phyloP scores from a whole-genome alignment of 169 alveolate genomes.

The Eimeria falciformis region DNA sequence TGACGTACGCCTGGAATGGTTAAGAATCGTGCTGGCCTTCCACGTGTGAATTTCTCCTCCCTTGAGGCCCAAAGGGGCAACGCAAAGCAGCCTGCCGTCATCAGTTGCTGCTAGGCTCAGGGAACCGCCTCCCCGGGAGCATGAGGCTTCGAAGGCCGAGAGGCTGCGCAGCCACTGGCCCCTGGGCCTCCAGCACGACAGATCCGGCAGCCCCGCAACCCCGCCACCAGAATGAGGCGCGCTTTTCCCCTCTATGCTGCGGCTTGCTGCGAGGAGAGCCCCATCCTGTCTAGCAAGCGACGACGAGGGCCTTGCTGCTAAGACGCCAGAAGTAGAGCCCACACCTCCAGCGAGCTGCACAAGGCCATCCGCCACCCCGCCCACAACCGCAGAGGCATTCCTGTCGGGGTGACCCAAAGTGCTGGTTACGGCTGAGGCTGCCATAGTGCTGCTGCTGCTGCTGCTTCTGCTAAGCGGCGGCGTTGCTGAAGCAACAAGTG shows the following conservation, averaged over 20 bases:
- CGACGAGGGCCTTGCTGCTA: not conserved
- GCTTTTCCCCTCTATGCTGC: not conserved
- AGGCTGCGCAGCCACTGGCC: slow-evolving; percentile 31
- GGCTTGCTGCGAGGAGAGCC: not conserved
- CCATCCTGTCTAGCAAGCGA: not conserved
- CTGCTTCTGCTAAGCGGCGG: not conserved
- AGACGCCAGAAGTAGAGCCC: not conserved
- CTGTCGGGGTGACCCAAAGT: not conserved
- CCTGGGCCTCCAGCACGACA: slow-evolving; percentile 27
- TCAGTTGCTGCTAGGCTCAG: slow-evolving; percentile 38
- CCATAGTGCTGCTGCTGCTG: slow-evolving; percentile 35
- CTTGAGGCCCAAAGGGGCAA: not conserved
- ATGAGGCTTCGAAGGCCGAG: not conserved
- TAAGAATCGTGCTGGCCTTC: not conserved
- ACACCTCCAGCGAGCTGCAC: not conserved
- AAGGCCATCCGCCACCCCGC: slow-evolving; percentile 1
- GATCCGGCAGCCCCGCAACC: slow-evolving; percentile 20
- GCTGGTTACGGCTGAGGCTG: slow-evolving; percentile 26
- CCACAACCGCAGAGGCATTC: not conserved
- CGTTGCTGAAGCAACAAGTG: not conserved
- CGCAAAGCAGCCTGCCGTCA: slow-evolving; percentile 8
- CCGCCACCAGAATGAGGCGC: not conserved
- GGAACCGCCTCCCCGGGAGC: slow-evolving; percentile 18
- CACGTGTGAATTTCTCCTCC: slow-evolving; percentile 3
- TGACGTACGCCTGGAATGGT: slow-evolving; percentile 21